phyloP scores from a whole-genome alignment of 179 eudicot genomes.

The Spinacia oleracea region DNA sequence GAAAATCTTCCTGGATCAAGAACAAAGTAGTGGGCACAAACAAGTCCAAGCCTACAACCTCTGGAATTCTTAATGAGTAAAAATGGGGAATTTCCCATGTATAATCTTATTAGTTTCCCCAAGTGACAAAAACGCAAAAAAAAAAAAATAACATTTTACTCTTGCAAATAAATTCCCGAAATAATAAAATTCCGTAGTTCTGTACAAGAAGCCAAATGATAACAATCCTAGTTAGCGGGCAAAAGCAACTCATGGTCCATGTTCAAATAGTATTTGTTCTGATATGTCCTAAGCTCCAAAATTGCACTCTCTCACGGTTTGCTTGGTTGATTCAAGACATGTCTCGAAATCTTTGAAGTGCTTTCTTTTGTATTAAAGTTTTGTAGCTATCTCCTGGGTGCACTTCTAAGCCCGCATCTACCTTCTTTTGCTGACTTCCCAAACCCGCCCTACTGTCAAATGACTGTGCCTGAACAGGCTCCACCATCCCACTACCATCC shows the following conservation, averaged over 20 bases:
- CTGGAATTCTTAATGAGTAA: too few relatives aligned
- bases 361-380: conserved; percentile 94
- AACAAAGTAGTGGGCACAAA: too few relatives aligned
- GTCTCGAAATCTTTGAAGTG: conserved; percentile 90
- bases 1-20: too few relatives aligned
- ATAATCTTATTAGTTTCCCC: too few relatives aligned
- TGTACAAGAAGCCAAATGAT: neutral
- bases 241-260: neutral
- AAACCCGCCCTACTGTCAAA: conserved; percentile 78
- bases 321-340: conserved; percentile 48
- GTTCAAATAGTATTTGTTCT: neutral
- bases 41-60: too few relatives aligned
- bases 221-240: neutral
- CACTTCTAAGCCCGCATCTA: conserved; percentile 80
- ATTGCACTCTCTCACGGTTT: neutral
- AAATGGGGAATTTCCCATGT: too few relatives aligned
- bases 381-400: conserved; percentile 96
- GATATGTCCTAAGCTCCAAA: neutral
- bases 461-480: conserved; percentile 93
- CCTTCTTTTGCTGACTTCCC: conserved; percentile 87
- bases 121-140: neutral
- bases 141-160: too few relatives aligned
- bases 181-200: neutral
- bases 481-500: conserved; percentile 96
- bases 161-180: neutral